phyloP scores from a whole-genome alignment of 495 filamentous ascomycete genomes.

The Tuber brumale region DNA sequence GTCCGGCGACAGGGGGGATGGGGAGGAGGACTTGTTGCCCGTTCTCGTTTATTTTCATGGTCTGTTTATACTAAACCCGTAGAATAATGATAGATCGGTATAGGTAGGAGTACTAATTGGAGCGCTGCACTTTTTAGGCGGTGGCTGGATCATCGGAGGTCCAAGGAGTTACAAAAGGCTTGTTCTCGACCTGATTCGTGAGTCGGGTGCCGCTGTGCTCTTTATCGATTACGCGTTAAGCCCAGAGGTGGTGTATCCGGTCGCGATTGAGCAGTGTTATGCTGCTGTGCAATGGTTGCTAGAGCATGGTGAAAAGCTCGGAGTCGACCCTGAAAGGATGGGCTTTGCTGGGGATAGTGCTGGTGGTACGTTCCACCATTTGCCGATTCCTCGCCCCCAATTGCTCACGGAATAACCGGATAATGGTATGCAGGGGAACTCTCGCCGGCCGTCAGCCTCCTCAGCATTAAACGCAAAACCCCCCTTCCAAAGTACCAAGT shows the following conservation, averaged over 20 bases:
- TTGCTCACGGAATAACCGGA: background rate
- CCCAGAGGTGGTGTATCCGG: conserved; percentile 41
- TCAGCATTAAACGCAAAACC: conserved; percentile 18
- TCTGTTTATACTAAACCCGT: conserved; percentile 7
- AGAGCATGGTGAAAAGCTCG: conserved; percentile 20
- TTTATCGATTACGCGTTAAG: conserved; percentile 41
- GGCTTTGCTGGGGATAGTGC: conserved; percentile 41
- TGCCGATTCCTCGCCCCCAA: background rate
- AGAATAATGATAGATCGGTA: too few relatives aligned
- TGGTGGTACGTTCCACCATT: conserved; percentile 19
- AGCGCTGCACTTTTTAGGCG: conserved; percentile 14
- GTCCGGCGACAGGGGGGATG: background rate
- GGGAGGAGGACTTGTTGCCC: conserved; percentile 6
- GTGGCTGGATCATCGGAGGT: conserved; percentile 25
- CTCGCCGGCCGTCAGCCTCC: conserved; percentile 19
- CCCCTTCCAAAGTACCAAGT: conserved; percentile 29
- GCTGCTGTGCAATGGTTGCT: conserved; percentile 37
- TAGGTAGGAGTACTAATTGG: background rate
- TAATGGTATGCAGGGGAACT: conserved; percentile 12
- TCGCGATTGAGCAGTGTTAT: conserved; percentile 40
- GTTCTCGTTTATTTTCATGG: conserved; percentile 25
- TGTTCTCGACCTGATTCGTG: conserved; percentile 24
- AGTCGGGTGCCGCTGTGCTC: conserved; percentile 37
- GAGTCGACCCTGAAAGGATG: conserved; percentile 23
- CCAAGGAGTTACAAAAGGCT: conserved; percentile 24